Base-by-base conservation (phyloP, 805 yeast genomes). In the Yamadazyma philogaea region DNA sequence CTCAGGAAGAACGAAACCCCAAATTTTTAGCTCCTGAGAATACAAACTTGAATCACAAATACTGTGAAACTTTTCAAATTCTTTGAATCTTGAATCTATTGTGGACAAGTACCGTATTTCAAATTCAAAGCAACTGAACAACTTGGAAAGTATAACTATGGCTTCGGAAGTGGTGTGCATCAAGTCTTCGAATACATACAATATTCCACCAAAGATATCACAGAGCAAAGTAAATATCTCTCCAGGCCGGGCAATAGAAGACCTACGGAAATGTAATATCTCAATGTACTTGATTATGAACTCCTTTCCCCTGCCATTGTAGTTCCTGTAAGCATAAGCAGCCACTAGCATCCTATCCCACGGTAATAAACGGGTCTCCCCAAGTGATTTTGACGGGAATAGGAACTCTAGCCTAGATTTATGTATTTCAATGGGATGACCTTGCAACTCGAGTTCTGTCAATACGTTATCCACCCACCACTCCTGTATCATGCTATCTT, bases 291-390 rank as follows among this genome's bases (percentile, higher is more conserved):
- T 37, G 16, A 39, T n/a, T 3, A 42, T 6, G 26, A 38, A 47
- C n/a, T 41, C 46, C 11, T 28, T 36, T 4, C 34, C 37, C 19
- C 14, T 32, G 14, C 34, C 24, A 7, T 3, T 8, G 24, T 37
- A 47, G 16, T 37, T 35, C 5, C 31, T 36, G 7, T 22, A 6
- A n/a, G 24, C 14, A 21, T 44, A 47, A 7, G 22, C 35, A 1
- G 15, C 21, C 16, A 42, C 14, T 14, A 47, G 22, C 7, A 44
- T 15, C 17, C 3, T 15, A 4, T 47, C 50, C 50, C 50, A 46
- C 19, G 39, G 34, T 5, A 32, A 8, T 2, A 26, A 16, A 8
- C 24, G 30, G 22, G 10, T 5, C 12, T 14, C 31, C 5, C 24
- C 12, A 3, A n/a, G 10, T 19, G 17, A 12, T 3, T 26, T 6